phyloP scores from a whole-genome alignment of 352 stramenopile species.

The Elongisporangium undulatum region DNA sequence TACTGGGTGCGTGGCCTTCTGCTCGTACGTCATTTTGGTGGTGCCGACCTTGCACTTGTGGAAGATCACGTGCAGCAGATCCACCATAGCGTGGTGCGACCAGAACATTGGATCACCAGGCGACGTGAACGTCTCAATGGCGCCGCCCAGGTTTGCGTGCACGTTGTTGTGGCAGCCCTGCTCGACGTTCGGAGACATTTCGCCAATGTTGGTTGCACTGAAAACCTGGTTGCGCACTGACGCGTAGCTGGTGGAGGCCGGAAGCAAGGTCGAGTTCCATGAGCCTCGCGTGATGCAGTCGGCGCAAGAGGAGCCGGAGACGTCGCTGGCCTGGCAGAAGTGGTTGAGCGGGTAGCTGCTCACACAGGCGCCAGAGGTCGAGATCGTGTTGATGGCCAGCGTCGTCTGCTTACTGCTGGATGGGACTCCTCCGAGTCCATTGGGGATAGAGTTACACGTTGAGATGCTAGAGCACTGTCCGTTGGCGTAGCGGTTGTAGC shows the following conservation, averaged over 20 bases:
- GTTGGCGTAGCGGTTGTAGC: slow-evolving; percentile 27
- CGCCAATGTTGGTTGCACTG: slow-evolving; percentile 35
- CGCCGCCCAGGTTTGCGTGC: slow-evolving; percentile 33
- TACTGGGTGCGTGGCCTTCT: slow-evolving; percentile 42
- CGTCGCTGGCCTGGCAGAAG: slow-evolving; percentile 40
- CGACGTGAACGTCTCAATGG: slow-evolving; percentile 46
- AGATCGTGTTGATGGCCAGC: slow-evolving; percentile 42
- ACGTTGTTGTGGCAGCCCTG: slow-evolving; percentile 54
- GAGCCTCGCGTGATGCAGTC: slow-evolving; percentile 44
- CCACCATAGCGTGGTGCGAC: slow-evolving; percentile 64
- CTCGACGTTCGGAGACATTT: slow-evolving; percentile 45
- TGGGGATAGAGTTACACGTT: slow-evolving; percentile 37
- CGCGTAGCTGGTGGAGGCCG: slow-evolving; percentile 28
- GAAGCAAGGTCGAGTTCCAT: slow-evolving; percentile 26
- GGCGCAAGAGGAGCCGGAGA: slow-evolving; percentile 18
- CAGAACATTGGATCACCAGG: slow-evolving; percentile 69
- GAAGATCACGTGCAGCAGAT: slow-evolving; percentile 62
- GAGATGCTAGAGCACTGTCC: slow-evolving; percentile 37
- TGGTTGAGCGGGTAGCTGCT: slow-evolving; percentile 30
- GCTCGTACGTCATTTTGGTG: slow-evolving; percentile 26
- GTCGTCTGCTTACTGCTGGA: slow-evolving; percentile 3
- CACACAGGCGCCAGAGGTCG: slow-evolving; percentile 33
- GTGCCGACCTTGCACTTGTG: slow-evolving; percentile 63
- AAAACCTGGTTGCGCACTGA: slow-evolving; percentile 51
- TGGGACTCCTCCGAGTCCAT: slow-evolving; percentile 26